A percentile compares a stretch with the other conserved stretches of the same genome.
Conservation (phyloP, 2,329 filamentous ascomycete species). For the Paraphaeosphaeria sporulosa region DNA sequence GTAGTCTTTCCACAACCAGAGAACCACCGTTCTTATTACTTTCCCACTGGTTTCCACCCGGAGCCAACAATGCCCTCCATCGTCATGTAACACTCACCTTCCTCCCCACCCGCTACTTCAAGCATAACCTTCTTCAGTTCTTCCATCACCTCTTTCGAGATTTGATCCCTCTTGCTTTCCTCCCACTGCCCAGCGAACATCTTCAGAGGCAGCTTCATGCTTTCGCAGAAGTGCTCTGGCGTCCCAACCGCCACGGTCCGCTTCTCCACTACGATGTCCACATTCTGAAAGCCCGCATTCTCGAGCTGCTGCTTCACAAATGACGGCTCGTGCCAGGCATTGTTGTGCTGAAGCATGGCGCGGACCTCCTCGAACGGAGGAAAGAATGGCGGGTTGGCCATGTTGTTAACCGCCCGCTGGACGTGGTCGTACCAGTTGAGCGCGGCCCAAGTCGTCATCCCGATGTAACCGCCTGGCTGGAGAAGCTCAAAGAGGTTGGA, state of each 20-base stretch:
- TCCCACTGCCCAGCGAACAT: conserved; percentile 26
- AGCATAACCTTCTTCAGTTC: conserved; percentile 19
- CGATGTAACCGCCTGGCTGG: conserved; percentile 28
- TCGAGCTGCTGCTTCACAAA: conserved; percentile 25
- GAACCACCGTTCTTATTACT: too few species aligned
- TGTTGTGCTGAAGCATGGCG: conserved; percentile 15
- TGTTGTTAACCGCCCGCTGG: conserved; percentile 14
- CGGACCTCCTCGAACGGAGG: conserved; percentile 21
- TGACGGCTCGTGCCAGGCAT: conserved; percentile 18
- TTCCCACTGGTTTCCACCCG: conserved; percentile 24
- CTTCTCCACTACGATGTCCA: conserved; percentile 21
- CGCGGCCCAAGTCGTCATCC: conserved; percentile 29
- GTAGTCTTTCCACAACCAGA: too few species aligned
- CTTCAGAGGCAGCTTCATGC: conserved; percentile 28
- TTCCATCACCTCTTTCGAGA: conserved; percentile 16
- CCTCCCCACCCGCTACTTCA: conserved; percentile 23
- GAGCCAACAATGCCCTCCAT: conserved; percentile 26
- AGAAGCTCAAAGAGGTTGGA: conserved; percentile 16
- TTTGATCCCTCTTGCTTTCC: conserved; percentile 24
- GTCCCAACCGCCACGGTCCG: conserved; percentile 19
- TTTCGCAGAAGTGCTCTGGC: conserved; percentile 22
- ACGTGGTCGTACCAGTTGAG: conserved; percentile 26
- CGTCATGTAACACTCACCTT: conserved; percentile 18
- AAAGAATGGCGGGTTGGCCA: conserved; percentile 12
- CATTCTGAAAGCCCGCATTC: conserved; percentile 25